Base-by-base conservation (phyloP, 345 rosid genomes). In the Hypericum androsaemum region DNA sequence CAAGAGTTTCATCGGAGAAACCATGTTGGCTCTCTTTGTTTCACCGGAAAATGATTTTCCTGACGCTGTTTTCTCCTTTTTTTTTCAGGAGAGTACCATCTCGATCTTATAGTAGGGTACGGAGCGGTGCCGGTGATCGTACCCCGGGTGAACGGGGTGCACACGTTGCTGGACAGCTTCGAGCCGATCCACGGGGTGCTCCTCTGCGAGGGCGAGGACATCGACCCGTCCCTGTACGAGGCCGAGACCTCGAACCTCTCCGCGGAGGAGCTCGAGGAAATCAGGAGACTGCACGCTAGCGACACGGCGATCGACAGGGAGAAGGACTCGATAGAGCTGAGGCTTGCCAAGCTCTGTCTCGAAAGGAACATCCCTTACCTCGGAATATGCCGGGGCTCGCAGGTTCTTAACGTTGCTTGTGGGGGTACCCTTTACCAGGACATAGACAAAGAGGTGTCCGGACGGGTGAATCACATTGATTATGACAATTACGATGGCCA, bases 121-220 rank as follows among this genome's bases (percentile, higher is more conserved):
- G 95, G 95, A 6, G 97, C 97, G 10, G 95, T 85, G 0, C 97
- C 92, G 1, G 95, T 76, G 1, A 82, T 88, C 12, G 89, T 88
- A 12, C 95, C 95, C 7, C 71, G 97, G 8, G 95, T 85, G 12
- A 76, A 46, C 53, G 95, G 97, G 5, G 80, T 88, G 47, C 82
- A 85, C 63, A 71, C 69, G 81, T 61, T 88, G 42, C 43, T 88
- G 0, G 83, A 82, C 14, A 85, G 92, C 68, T 88, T 88, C 61
- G 82, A 88, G 67, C 97, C 97, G 4, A 82, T 88, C 32, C 32
- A 22, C 32, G 32, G 32, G 32, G 32, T 22, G 32, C 32, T 22
- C 32, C 32, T 22, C 32, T 22, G 32, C 32, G 32, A 22, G 32
- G 32, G 32, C 32, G 32, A 22, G 32, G 32, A 22, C 32, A 22